Base-by-base conservation (phyloP, 164 flowering plant species). In the Vitis riparia region DNA sequence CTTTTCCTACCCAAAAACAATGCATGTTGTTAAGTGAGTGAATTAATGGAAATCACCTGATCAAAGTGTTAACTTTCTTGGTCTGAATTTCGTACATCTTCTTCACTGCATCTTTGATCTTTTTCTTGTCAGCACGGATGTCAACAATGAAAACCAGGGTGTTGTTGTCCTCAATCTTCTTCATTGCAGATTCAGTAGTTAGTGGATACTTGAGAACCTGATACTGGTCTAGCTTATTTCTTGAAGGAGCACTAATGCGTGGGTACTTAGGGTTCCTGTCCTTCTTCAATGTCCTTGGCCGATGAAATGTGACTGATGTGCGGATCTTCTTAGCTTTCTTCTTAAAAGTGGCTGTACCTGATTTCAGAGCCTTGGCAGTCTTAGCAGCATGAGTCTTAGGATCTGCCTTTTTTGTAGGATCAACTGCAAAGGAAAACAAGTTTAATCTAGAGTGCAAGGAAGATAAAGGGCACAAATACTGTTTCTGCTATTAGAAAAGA, bases 71-170 rank as follows among this genome's bases (percentile, higher is more conserved):
- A 12, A 86, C 91, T 77, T 88, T 87, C 87, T 86, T 86, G 64
- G 92, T 70, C 78, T 88, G 90, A 62, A 88, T 86, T 68, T 88
- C 90, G 48, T 88, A 87, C 89, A 88, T 88, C 79, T 88, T 88
- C 85, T 87, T 88, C 37, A 88, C 89, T 0, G 91, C 89, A 74
- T 69, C 86, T 73, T 87, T 86, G 58, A 86, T 86, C 85, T 83
- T 87, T 71, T 85, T 88, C 85, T 88, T 88, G 78, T 86, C 85
- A 17, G 92, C 87, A 27, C 86, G 85, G 53, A 88, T 78, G 82
- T 88, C 92, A 74, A 88, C 92, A 77, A 88, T 87, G 80, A 88
- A 88, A 49, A 88, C 90, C 66, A 88, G 69, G n/a, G 92, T 88
- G 69, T 88, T 88, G 78, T 88, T 88, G 74, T 88, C 92, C 73